phyloP scores from a whole-genome alignment of 1,139 yeast species.

The Scheffersomyces parashehatae region DNA sequence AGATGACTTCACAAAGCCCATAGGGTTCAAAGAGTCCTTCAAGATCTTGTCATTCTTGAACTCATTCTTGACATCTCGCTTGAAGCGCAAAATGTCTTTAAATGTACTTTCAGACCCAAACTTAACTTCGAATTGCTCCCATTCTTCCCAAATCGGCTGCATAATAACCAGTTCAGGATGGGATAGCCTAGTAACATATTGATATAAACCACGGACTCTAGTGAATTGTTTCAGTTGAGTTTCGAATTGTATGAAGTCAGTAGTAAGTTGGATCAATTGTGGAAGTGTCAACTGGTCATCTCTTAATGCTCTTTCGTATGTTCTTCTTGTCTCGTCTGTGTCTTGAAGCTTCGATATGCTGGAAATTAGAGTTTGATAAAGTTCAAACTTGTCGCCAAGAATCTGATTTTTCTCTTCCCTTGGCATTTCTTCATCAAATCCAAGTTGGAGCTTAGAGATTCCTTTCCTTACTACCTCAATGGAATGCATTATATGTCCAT shows the following conservation, averaged over 20 bases:
- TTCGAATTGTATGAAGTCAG: slow-evolving; percentile 52
- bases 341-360: slow-evolving; percentile 14
- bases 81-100: slow-evolving; percentile 71
- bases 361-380: slow-evolving; percentile 17
- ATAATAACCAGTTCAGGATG: slow-evolving; percentile 19
- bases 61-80: slow-evolving; percentile 38
- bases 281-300: slow-evolving; percentile 25
- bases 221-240: slow-evolving; percentile 43
- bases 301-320: slow-evolving; percentile 19
- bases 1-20: slow-evolving; percentile 57
- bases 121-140: slow-evolving; percentile 75
- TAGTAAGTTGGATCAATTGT: slow-evolving; percentile 32
- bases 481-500: slow-evolving; percentile 29
- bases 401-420: slow-evolving; percentile 12
- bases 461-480: slow-evolving; percentile 26
- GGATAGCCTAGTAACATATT: slow-evolving; percentile 30
- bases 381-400: slow-evolving; percentile 21
- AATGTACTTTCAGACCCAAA: slow-evolving; percentile 71
- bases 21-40: slow-evolving; percentile 35
- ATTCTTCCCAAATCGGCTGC: slow-evolving; percentile 53
- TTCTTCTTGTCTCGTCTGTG: slow-evolving; percentile 13
- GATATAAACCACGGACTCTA: slow-evolving; percentile 64
- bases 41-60: slow-evolving; percentile 32
- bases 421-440: too few species aligned
- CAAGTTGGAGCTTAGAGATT: slow-evolving; percentile 10